These are phyloP conservation scores for Musa itinerans DNA, from an alignment of 176 grass and related monocot genomes.

Conservation along the genomic window DNA sequence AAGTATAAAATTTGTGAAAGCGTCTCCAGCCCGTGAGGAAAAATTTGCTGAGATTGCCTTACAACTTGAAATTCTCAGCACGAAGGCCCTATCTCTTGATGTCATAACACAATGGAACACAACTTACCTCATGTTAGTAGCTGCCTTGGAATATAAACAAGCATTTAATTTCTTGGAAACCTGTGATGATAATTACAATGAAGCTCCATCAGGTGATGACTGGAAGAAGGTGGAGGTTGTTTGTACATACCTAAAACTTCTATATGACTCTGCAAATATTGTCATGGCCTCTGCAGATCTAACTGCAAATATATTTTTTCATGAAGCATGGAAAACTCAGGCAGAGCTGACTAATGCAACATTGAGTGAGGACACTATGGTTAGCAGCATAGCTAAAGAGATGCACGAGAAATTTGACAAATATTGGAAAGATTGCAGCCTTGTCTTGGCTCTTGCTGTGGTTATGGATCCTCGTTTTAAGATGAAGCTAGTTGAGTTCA, in stretches of 20 bases:
- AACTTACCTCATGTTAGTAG: constrained; percentile 4
- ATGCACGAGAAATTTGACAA: constrained; percentile 11
- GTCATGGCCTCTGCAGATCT: background rate
- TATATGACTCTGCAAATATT: constrained; percentile 3
- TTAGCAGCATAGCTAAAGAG: background rate
- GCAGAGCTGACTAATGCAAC: background rate
- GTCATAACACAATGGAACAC: background rate
- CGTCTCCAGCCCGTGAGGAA: background rate
- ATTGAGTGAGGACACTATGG: background rate
- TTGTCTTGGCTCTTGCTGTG: constrained; percentile 6
- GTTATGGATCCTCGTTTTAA: constrained; percentile 15
- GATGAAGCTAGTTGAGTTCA: constrained; percentile 11
- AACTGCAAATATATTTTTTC: constrained; percentile 11
- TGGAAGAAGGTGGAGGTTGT: constrained; percentile 11
- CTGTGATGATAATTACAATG: constrained; percentile 9
- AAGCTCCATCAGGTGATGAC: constrained; percentile 6
- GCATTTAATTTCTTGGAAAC: constrained; percentile 7
- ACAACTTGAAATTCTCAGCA: background rate
- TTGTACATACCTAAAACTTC: constrained; percentile 11
- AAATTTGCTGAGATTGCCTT: constrained; percentile 7
- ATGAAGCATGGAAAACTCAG: background rate
- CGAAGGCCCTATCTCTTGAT: background rate
- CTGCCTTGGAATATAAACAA: constrained; percentile 3
- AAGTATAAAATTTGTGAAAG: constrained; percentile 14
- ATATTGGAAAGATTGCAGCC: constrained; percentile 17